Conservation (phyloP, 2,329 filamentous ascomycete species). For the Fusarium acutatum region DNA sequence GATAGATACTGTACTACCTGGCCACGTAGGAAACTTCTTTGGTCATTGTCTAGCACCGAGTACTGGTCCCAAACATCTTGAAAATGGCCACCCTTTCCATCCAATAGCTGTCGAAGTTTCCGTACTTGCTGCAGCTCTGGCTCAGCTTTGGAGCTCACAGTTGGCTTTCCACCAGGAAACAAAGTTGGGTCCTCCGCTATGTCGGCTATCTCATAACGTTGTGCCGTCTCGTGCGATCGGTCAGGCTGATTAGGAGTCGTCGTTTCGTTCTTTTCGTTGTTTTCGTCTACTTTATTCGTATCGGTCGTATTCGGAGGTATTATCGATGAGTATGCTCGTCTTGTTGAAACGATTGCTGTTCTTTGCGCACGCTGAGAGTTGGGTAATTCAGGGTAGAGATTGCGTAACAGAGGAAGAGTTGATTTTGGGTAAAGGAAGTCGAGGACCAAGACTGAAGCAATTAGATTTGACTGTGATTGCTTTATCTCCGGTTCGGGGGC, state of each 20-base stretch:
- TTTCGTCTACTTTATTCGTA: background rate
- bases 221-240: background rate
- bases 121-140: background rate
- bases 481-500: slow-evolving; percentile 36
- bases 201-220: background rate
- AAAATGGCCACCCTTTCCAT: slow-evolving; percentile 42
- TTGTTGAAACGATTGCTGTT: slow-evolving; percentile 26
- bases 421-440: slow-evolving; percentile 65
- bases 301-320: slow-evolving; percentile 6
- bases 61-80: slow-evolving; percentile 57
- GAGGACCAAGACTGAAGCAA: slow-evolving; percentile 60
- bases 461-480: slow-evolving; percentile 44
- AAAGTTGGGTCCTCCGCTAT: background rate
- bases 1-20: slow-evolving; percentile 54
- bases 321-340: slow-evolving; percentile 42
- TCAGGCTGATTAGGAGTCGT: background rate
- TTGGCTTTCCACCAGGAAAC: background rate
- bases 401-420: slow-evolving; percentile 54
- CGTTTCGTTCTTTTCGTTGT: background rate
- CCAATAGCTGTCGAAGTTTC: slow-evolving; percentile 36
- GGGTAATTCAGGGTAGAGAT: slow-evolving; percentile 44
- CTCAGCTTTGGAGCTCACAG: background rate
- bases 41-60: slow-evolving; percentile 45
- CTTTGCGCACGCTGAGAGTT: slow-evolving; percentile 32
- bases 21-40: slow-evolving; percentile 42